These are phyloP conservation scores for Hemerocallis citrina DNA, from an alignment of 106 monocot genomes.

Conservation along the genomic window DNA sequence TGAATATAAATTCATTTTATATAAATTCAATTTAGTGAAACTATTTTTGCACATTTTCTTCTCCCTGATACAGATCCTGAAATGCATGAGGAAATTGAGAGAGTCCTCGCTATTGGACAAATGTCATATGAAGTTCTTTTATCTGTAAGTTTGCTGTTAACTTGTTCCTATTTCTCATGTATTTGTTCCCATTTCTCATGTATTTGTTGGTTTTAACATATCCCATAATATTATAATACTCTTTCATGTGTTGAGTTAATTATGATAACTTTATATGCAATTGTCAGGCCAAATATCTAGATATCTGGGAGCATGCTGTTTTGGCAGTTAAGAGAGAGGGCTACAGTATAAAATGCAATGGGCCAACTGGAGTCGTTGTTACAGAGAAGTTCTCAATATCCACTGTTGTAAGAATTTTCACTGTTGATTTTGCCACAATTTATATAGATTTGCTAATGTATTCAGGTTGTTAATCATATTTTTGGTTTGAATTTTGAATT, in stretches of 20 bases:
- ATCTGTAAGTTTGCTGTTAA: conserved; percentile 34
- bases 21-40: too few species aligned
- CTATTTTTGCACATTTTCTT: not conserved
- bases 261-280: not conserved
- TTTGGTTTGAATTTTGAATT: not conserved
- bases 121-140: conserved; percentile 48
- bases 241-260: not conserved
- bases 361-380: conserved; percentile 57
- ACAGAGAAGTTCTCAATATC: conserved; percentile 59
- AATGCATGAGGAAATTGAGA: conserved; percentile 70
- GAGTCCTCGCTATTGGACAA: conserved; percentile 41
- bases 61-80: conserved; percentile 51
- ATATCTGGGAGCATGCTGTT: conserved; percentile 76
- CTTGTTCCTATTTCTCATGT: not conserved
- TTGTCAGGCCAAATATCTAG: conserved; percentile 53
- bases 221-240: conserved; percentile 1
- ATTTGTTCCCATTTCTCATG: not conserved
- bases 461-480: not conserved
- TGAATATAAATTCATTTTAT: too few species aligned
- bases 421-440: too few species aligned
- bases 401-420: conserved; percentile 31
- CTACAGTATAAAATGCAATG: conserved; percentile 78
- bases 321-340: conserved; percentile 78
- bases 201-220: not conserved
- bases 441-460: not conserved